Percentiles rank a stretch among this genome's conserved stretches.
These are phyloP conservation scores for Spathaspora arborariae DNA, from an alignment of 805 yeast species.

Conservation along the genomic window DNA sequence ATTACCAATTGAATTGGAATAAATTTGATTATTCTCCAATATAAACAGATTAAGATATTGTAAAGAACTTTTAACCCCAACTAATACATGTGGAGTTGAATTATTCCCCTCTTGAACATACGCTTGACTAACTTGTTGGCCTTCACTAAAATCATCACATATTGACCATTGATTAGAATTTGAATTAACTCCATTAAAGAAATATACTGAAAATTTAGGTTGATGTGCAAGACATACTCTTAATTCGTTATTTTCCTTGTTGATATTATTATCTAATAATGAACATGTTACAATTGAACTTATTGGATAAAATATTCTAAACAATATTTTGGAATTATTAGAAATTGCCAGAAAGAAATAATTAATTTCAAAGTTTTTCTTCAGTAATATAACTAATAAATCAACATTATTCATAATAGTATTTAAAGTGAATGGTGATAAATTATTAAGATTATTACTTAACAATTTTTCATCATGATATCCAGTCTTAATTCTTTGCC, in stretches of 20 bases:
- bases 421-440: conserved; percentile 65
- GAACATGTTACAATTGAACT: conserved; percentile 58
- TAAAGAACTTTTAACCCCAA: conserved; percentile 50
- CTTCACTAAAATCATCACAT: conserved; percentile 82
- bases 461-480: conserved; percentile 38
- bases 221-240: conserved; percentile 51
- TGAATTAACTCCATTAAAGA: conserved; percentile 51
- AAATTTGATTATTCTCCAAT: conserved; percentile 31
- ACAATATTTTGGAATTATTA: conserved; percentile 62
- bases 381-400: conserved; percentile 64
- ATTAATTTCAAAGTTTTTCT: conserved; percentile 67
- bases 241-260: conserved; percentile 42
- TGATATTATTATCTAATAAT: conserved; percentile 44
- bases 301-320: conserved; percentile 70
- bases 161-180: conserved; percentile 69
- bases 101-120: conserved; percentile 50
- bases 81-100: conserved; percentile 63
- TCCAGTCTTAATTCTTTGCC: conserved; percentile 78
- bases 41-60: conserved; percentile 54
- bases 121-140: conserved; percentile 74
- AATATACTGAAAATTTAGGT: conserved; percentile 78
- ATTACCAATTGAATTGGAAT: not conserved
- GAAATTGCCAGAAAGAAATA: conserved; percentile 75
- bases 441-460: conserved; percentile 47
- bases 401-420: conserved; percentile 67